Conservation (phyloP, 768 basidiomycete genomes). For the Pisolithus microcarpus region DNA sequence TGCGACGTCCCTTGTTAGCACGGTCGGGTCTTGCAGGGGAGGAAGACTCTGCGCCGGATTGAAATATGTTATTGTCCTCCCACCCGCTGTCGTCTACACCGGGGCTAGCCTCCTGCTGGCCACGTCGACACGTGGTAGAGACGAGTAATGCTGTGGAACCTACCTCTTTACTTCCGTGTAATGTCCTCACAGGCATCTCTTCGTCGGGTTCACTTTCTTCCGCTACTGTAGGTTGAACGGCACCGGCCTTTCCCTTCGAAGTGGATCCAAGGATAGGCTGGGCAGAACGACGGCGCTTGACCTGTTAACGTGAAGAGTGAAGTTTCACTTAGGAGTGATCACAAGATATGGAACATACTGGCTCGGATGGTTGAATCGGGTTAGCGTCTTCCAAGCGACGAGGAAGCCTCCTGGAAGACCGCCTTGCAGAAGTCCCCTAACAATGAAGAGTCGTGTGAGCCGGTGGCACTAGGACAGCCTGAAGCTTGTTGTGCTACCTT, state of each 20-base stretch:
- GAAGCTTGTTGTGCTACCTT: constrained; percentile 32
- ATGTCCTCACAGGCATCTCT: constrained; percentile 52
- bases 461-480: background rate
- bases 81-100: constrained; percentile 68
- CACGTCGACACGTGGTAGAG: too few relatives aligned
- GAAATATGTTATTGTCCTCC: constrained; percentile 89
- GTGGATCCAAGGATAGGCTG: constrained; percentile 58
- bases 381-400: constrained; percentile 44
- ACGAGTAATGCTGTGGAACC: constrained; percentile 5
- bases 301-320: constrained; percentile 33
- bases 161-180: constrained; percentile 57
- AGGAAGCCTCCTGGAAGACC: constrained; percentile 62
- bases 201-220: constrained; percentile 74
- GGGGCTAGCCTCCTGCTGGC: too few relatives aligned
- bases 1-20: constrained; percentile 37
- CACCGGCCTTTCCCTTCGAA: constrained; percentile 30
- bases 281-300: constrained; percentile 75
- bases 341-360: constrained; percentile 36
- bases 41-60: constrained; percentile 85
- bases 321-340: constrained; percentile 5
- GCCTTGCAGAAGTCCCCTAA: constrained; percentile 29
- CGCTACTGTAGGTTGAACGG: constrained; percentile 38
- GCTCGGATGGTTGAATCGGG: constrained; percentile 41
- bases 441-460: background rate
- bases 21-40: constrained; percentile 66